A percentile compares a stretch with the other conserved stretches of the same genome.
These are phyloP conservation scores for Coemansia sp. DNA, from an alignment of 192 early-diverging fungal genomes.

Conservation along the genomic window DNA sequence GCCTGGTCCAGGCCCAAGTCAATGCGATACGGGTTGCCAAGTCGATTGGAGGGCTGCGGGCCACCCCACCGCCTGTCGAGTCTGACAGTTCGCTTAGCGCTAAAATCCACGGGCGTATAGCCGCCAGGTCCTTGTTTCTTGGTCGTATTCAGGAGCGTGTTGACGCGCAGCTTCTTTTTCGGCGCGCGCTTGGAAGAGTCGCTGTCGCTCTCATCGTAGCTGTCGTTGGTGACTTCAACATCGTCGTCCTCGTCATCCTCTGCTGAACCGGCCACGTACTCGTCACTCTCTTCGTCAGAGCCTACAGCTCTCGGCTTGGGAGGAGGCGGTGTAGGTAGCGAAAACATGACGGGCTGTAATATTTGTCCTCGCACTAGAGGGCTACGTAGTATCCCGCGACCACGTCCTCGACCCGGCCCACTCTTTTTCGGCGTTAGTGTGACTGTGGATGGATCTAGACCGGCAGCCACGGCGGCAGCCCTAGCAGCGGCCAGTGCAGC, in stretches of 20 bases:
- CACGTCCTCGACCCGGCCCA: slow-evolving; percentile 1
- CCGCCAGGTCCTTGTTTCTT: neutral
- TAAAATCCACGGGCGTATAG: neutral
- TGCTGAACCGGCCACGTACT: neutral
- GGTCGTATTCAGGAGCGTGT: neutral
- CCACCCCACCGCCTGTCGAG: slow-evolving; percentile 17
- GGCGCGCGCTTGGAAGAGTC: neutral
- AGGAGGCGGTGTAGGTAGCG: neutral
- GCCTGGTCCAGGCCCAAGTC: slow-evolving; percentile 26
- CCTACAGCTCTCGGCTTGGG: neutral
- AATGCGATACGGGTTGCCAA: slow-evolving; percentile 21
- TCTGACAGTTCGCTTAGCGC: neutral
- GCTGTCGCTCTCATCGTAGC: neutral
- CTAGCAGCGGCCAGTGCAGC: neutral
- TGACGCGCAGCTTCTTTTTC: slow-evolving; percentile 1
- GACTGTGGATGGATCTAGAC: neutral
- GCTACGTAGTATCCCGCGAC: neutral
- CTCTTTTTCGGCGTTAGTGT: neutral
- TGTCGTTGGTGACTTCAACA: neutral
- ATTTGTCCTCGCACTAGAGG: neutral
- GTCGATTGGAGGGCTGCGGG: slow-evolving; percentile 2
- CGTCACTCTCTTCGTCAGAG: slow-evolving; percentile 3
- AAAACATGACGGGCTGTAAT: neutral
- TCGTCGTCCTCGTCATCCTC: neutral
- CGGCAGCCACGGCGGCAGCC: neutral